phyloP scores from a whole-genome alignment of 805 yeast genomes.

The Nakazawaea wyomingensis region DNA sequence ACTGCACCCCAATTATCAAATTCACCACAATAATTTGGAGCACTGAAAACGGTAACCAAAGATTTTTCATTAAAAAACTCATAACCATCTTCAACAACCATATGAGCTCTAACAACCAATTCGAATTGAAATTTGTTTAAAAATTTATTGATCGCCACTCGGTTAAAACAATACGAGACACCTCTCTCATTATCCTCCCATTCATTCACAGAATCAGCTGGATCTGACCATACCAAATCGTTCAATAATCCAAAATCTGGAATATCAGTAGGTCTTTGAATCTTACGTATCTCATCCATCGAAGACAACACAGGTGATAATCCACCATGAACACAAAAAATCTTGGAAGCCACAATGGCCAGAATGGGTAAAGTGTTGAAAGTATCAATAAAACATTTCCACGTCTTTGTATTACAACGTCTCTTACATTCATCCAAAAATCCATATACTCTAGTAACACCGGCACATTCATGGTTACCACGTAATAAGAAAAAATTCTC shows the following conservation, averaged over 20 bases:
- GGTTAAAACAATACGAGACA: constrained; percentile 73
- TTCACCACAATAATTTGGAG: constrained; percentile 79
- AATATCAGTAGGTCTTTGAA: constrained; percentile 80
- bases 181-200: constrained; percentile 90
- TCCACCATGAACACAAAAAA: constrained; percentile 88
- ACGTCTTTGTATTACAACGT: constrained; percentile 83
- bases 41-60: constrained; percentile 67
- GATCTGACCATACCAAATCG: constrained; percentile 81
- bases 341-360: constrained; percentile 91
- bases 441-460: constrained; percentile 94
- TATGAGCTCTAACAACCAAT: constrained; percentile 79
- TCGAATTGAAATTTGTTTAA: constrained; percentile 72
- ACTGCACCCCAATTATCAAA: constrained; percentile 97
- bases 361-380: constrained; percentile 95
- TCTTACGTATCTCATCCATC: constrained; percentile 69
- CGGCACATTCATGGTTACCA: constrained; percentile 98
- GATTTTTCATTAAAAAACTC: constrained; percentile 71
- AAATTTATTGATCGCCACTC: constrained; percentile 76
- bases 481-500: constrained; percentile 89
- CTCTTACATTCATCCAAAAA: constrained; percentile 98
- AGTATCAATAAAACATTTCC: constrained; percentile 92
- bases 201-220: constrained; percentile 75
- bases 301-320: constrained; percentile 67
- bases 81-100: constrained; percentile 82
- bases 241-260: constrained; percentile 78